Percentiles rank a stretch among this genome's conserved stretches.
phyloP scores from a whole-genome alignment of 345 rosid species.

The Gossypium raimondii region DNA sequence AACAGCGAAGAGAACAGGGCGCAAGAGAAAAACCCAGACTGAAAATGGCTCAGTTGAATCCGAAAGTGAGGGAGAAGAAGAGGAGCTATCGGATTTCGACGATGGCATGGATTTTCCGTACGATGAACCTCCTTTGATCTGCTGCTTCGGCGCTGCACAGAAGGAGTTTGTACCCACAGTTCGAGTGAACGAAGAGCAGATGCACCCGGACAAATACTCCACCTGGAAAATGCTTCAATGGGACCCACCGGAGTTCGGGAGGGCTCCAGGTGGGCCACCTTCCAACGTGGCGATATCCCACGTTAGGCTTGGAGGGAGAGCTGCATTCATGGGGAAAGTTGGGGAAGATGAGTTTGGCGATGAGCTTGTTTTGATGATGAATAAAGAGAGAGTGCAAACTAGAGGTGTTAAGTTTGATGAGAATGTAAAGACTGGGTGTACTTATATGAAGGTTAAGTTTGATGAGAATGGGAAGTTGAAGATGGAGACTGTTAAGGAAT shows the following conservation, averaged over 20 bases:
- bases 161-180: slow-evolving; percentile 85
- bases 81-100: slow-evolving; percentile 46
- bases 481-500: slow-evolving; percentile 59
- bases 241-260: slow-evolving; percentile 85
- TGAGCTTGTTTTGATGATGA: slow-evolving; percentile 76
- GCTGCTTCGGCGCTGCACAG: slow-evolving; percentile 85
- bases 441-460: slow-evolving; percentile 58
- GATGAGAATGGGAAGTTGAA: slow-evolving; percentile 68
- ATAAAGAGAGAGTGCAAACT: slow-evolving; percentile 81
- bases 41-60: slow-evolving; percentile 22
- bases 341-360: slow-evolving; percentile 69
- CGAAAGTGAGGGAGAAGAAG: slow-evolving; percentile 14
- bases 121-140: slow-evolving; percentile 71
- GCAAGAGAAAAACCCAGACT: slow-evolving; percentile 21
- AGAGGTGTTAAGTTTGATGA: slow-evolving; percentile 68
- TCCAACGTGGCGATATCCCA: slow-evolving; percentile 85
- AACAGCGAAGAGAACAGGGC: slow-evolving; percentile 24
- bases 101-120: slow-evolving; percentile 73
- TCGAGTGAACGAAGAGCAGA: slow-evolving; percentile 64
- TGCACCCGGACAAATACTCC: slow-evolving; percentile 86
- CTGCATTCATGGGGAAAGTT: slow-evolving; percentile 90
- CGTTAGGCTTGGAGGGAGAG: slow-evolving; percentile 83
- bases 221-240: slow-evolving; percentile 94
- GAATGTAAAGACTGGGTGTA: slow-evolving; percentile 53
- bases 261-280: slow-evolving; percentile 86